Base-by-base conservation (phyloP, 2,329 filamentous ascomycete species). In the Ophiocordyceps polyrhachis-furcata region DNA sequence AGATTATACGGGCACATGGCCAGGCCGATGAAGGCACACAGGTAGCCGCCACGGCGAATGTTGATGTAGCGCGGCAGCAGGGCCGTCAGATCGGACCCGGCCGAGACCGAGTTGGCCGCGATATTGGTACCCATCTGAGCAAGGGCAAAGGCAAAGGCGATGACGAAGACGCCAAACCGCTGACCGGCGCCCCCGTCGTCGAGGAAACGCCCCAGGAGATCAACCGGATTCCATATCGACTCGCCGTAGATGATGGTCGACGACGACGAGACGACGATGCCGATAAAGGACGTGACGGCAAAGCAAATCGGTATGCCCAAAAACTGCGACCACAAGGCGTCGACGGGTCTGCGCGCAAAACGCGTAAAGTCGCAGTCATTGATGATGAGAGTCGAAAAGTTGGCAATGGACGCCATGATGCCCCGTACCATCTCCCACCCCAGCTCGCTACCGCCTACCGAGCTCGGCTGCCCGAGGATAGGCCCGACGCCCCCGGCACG, bases 1-100 rank as follows among this genome's bases (percentile, higher is more conserved):
- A 94, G 72, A 48, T 83, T 83, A 75, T 81, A 89, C 0, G 88
- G 88, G 58, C 84, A 91, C 75, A 94, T 93, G 49, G 78, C 81
- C 13, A 94, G 68, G 45, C 85, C 86, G 45, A 93, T 68, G 1
- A 71, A 59, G 0, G 87, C 87, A 56, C 85, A 93, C 49, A 94
- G 73, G 58, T 93, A 94, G 13, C 84, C 83, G 45, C 87, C 87
- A 12, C 88, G 81, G 45, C 87, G 79, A 54, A 94, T 94, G 54
- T 80, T 88, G 56, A 93, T 67, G 60, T 74, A 93, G 17, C 83
- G 78, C 0, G 86, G 86, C 3, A 88, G 64, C 12, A 93, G 68
- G 0, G 84, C 84, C 1, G 83, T 84, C 73, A 93, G 72, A 52
- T 91, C 84, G 0, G 83, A 88, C 17, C 83, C 83, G 6, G 83